Percentiles rank a stretch among this genome's conserved stretches.
phyloP scores from a whole-genome alignment of 805 yeast genomes.

The Komagataella kurtzmanii region DNA sequence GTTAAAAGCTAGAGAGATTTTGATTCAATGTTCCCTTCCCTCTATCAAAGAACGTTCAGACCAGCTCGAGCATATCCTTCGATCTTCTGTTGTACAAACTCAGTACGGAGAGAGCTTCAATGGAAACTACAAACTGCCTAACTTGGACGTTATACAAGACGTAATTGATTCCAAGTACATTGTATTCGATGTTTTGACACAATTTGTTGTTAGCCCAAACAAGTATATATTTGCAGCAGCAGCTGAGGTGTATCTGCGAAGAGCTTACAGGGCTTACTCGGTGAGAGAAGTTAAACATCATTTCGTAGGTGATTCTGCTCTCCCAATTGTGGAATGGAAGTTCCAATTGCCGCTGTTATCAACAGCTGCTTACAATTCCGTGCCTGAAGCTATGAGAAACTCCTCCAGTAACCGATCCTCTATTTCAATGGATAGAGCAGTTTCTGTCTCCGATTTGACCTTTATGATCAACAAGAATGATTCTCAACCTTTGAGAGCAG shows the following conservation, averaged over 20 bases:
- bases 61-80: constrained; percentile 91
- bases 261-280: constrained; percentile 94
- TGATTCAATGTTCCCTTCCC: constrained; percentile 94
- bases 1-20: constrained; percentile 87
- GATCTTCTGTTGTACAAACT: constrained; percentile 67
- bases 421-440: constrained; percentile 59
- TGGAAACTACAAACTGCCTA: constrained; percentile 68
- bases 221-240: constrained; percentile 92
- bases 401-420: constrained; percentile 14
- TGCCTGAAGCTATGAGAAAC: constrained; percentile 32
- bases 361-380: constrained; percentile 63
- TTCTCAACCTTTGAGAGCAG: constrained; percentile 65
- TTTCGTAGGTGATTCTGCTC: constrained; percentile 24
- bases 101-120: constrained; percentile 75
- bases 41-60: constrained; percentile 93
- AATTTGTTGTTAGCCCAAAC: constrained; percentile 73
- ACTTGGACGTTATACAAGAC: constrained; percentile 67
- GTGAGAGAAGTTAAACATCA: constrained; percentile 64
- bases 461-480: constrained; percentile 62
- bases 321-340: constrained; percentile 76
- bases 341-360: constrained; percentile 71
- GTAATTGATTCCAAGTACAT: constrained; percentile 93
- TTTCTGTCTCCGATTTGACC: constrained; percentile 85
- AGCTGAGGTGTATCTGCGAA: constrained; percentile 89
- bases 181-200: constrained; percentile 91